These are phyloP conservation scores for Podospora pseudopauciseta DNA, from an alignment of 495 filamentous ascomycete genomes.

Conservation along the genomic window DNA sequence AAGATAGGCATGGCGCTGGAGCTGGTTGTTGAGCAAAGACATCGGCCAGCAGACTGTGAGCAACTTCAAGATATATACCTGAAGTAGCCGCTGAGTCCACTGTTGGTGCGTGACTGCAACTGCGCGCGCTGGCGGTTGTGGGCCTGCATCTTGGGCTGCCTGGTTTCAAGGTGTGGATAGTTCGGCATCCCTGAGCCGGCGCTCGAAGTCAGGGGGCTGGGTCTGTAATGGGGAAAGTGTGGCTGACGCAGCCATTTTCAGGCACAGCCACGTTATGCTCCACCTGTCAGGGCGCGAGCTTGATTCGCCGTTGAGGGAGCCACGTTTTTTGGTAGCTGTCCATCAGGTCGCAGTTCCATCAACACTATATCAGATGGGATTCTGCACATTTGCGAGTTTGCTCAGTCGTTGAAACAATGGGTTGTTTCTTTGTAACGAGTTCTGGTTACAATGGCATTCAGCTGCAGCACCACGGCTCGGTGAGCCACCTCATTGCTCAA, in stretches of 20 bases:
- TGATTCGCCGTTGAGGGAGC: neutral
- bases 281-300: neutral
- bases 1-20: conserved; percentile 65
- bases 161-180: conserved; percentile 18
- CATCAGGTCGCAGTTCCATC: neutral
- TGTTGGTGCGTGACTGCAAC: neutral
- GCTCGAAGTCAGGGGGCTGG: conserved; percentile 16
- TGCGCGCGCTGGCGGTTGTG: conserved; percentile 12
- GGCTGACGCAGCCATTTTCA: conserved; percentile 8
- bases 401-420: neutral
- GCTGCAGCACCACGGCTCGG: neutral
- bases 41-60: neutral
- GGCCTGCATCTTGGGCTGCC: conserved; percentile 22
- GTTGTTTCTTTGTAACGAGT: neutral
- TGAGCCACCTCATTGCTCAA: neutral
- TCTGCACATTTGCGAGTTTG: neutral
- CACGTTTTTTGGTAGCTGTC: neutral
- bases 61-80: neutral
- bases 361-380: neutral
- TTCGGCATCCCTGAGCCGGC: conserved; percentile 3
- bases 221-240: neutral
- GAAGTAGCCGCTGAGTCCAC: neutral
- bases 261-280: conserved; percentile 2
- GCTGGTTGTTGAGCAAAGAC: neutral
- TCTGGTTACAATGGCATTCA: neutral